Base-by-base conservation (phyloP, 805 yeast species). In the Myxozyma sirexii region DNA sequence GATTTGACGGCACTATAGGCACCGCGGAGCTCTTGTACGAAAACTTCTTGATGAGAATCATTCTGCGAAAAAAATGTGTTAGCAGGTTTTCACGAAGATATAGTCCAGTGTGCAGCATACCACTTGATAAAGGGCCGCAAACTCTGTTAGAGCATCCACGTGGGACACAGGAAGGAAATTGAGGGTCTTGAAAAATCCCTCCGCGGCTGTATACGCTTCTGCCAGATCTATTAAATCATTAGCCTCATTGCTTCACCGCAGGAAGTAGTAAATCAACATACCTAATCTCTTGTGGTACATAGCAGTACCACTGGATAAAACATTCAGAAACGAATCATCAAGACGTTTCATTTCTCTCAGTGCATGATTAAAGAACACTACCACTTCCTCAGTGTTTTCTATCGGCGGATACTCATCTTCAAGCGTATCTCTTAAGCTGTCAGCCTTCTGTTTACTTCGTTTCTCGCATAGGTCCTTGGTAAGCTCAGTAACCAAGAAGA, bases 391-490 rank as follows among this genome's bases (percentile, higher is more conserved):
- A 15, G 54, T 27, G 46, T 50, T 62, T 35, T 66, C 60, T 3
- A 55, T 43, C 56, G 56, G 63, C 3, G 66, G 55, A 44, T 56
- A 62, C 39, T 63, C 58, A 48, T 67, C 63, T 41, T 62, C 56
- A 31, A 60, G 54, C 27, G 64, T 74, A 67, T 56, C 75, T 70
- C 44, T 76, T 72, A 57, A 65, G 58, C 59, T 66, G 54, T 64
- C 47, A 39, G 64, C 66, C 64, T 54, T 66, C 50, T 51, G 53
- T 48, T 60, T 72, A 24, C 75, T 70, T 31, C 75, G 70, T 45
- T 72, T 67, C 8, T 76, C 78, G 21, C 77, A 67, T 13, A 73
- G 73, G 74, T 74, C 76, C 8, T 59, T 67, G 31, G 70, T 66
- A 15, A 68, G 67, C 1, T 70, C 73, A 6, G 73, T 70, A 12